Conservation (phyloP, 2,329 filamentous ascomycete genomes). For the Passalora sequoiae region DNA sequence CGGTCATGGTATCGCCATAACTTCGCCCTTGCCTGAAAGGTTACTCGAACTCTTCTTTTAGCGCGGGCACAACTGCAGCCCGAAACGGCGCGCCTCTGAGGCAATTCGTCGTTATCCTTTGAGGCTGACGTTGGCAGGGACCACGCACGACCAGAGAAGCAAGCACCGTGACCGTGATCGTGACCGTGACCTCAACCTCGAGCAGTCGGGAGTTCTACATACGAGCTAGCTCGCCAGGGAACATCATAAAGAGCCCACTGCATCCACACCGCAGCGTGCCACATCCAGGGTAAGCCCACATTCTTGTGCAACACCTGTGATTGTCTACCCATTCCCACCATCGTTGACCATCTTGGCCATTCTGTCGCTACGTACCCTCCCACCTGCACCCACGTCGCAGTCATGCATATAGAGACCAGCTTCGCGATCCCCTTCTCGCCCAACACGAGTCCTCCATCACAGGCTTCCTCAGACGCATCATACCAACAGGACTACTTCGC, state of each 20-base stretch:
- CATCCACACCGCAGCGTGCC: slow-evolving; percentile 4
- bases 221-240: slow-evolving; percentile 15
- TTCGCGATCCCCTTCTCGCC: slow-evolving; percentile 19
- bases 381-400: too few relatives aligned
- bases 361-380: too few relatives aligned
- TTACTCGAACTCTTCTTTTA: slow-evolving; percentile 18
- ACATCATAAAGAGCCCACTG: slow-evolving; percentile 18
- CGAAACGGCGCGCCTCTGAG: slow-evolving; percentile 20
- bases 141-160: slow-evolving; percentile 10
- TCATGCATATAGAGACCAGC: slow-evolving; percentile 19
- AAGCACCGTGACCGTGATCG: too few relatives aligned
- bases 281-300: slow-evolving; percentile 19
- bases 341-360: too few relatives aligned
- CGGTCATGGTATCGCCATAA: slow-evolving; percentile 21
- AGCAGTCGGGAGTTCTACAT: too few relatives aligned
- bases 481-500: slow-evolving; percentile 15
- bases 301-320: slow-evolving; percentile 13
- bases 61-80: slow-evolving; percentile 19
- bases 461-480: slow-evolving; percentile 18
- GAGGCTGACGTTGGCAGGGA: slow-evolving; percentile 19
- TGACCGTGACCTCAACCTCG: too few relatives aligned
- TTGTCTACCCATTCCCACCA: slow-evolving; percentile 15
- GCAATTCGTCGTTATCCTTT: too few relatives aligned
- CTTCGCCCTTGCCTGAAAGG: slow-evolving; percentile 19
- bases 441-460: slow-evolving; percentile 28